These are phyloP conservation scores for Agrocybe praecox DNA, from an alignment of 768 basidiomycete genomes.

Conservation along the genomic window DNA sequence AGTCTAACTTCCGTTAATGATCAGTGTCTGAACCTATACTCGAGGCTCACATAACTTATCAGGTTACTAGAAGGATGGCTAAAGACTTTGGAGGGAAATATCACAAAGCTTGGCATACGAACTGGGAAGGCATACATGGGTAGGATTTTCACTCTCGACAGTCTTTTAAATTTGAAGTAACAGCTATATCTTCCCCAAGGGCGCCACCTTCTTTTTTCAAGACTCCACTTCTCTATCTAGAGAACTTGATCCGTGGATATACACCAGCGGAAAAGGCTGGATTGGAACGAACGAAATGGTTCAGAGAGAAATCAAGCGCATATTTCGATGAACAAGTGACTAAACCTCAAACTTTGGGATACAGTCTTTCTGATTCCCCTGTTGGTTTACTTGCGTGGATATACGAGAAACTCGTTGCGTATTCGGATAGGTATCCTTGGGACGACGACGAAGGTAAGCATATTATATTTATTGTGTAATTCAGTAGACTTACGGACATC, in stretches of 20 bases:
- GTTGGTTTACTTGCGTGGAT: conserved; percentile 57
- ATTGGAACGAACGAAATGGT: conserved; percentile 29
- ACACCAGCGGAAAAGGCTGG: conserved; percentile 37
- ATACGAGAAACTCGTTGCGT: conserved; percentile 50
- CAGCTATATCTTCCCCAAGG: not conserved
- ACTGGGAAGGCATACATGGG: conserved; percentile 21
- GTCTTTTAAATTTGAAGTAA: not conserved
- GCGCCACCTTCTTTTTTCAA: conserved; percentile 19
- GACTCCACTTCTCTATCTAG: conserved; percentile 24
- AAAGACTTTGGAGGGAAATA: conserved; percentile 34
- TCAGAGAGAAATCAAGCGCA: conserved; percentile 31
- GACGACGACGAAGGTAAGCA: conserved; percentile 52
- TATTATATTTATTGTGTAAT: too few relatives aligned
- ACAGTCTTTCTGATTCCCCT: conserved; percentile 61
- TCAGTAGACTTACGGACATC: not conserved
- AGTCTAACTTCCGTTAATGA: not conserved
- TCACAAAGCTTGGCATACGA: conserved; percentile 55
- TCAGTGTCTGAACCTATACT: too few relatives aligned
- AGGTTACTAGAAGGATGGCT: conserved; percentile 29
- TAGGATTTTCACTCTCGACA: not conserved
- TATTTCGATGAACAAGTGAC: conserved; percentile 45
- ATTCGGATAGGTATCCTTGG: conserved; percentile 59
- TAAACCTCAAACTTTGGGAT: conserved; percentile 55
- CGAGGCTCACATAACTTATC: conserved; percentile 7
- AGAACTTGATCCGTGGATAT: conserved; percentile 25